Percentiles rank a stretch among this genome's conserved stretches.
Evolutionary conservation across 1,284 basidiomycete species (phyloP).

Genomic region (Sanguinoderma infundibulare): DNA sequence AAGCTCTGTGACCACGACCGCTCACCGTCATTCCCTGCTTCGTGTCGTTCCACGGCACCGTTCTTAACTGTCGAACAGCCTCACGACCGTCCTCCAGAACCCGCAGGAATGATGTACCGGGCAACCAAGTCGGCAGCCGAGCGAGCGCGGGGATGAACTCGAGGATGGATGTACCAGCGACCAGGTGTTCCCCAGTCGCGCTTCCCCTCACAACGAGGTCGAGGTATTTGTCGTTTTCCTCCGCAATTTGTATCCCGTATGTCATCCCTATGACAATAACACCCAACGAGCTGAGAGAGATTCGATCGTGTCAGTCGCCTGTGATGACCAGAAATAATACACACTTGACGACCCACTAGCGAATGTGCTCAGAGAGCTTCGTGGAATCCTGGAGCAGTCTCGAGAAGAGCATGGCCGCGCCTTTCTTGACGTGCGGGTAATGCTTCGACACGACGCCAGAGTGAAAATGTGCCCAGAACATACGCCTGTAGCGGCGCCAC

Average conservation of each 20-base stretch:
- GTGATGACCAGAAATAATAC: no score
- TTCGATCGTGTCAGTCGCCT: neutral
- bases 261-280: constrained; percentile 13
- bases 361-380: neutral
- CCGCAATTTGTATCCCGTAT: constrained; percentile 12
- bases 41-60: constrained; percentile 5
- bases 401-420: constrained; percentile 15
- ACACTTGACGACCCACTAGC: constrained; percentile 5
- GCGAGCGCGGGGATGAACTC: constrained; percentile 24
- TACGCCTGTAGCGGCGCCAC: constrained; percentile 23
- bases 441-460: constrained; percentile 2
- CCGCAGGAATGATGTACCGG: constrained; percentile 24
- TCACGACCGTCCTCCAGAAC: neutral
- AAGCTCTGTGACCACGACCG: no score
- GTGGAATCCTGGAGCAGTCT: neutral
- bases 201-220: constrained; percentile 9
- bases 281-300: constrained; percentile 2
- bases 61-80: neutral
- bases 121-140: constrained; percentile 29
- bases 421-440: constrained; percentile 3
- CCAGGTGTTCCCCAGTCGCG: neutral
- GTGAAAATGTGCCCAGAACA: constrained; percentile 22
- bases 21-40: neutral
- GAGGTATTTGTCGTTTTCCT: constrained; percentile 12
- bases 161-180: constrained; percentile 15